Evolutionary conservation across 768 basidiomycete species (phyloP).

Genomic region (Suillus alpinus): DNA sequence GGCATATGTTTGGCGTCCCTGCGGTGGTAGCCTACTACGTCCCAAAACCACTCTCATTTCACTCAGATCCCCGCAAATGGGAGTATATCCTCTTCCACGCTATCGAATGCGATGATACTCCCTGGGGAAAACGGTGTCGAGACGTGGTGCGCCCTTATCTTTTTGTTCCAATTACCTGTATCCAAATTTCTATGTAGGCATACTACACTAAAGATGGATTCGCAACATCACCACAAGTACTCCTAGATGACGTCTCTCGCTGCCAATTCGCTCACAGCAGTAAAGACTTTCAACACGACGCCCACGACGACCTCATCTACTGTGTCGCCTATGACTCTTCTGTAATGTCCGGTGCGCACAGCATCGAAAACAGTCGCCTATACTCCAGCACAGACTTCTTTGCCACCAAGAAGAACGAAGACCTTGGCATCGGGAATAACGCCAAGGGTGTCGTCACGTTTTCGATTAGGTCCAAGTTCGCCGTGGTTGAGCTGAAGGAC

Average conservation of each 20-base stretch:
- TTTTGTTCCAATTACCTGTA: conserved; percentile 1
- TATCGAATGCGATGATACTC: conserved; percentile 51
- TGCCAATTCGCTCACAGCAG: conserved; percentile 92
- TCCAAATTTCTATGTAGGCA: conserved; percentile 48
- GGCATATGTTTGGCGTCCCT: conserved; percentile 78
- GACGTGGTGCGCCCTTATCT: conserved; percentile 54
- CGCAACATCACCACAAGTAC: conserved; percentile 48
- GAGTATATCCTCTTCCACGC: conserved; percentile 82
- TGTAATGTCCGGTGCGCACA: conserved; percentile 38
- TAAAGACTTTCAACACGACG: conserved; percentile 75
- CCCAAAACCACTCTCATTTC: conserved; percentile 76
- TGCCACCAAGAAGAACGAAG: conserved; percentile 59
- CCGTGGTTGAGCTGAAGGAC: conserved; percentile 82
- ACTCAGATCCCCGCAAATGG: conserved; percentile 69
- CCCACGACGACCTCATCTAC: conserved; percentile 73
- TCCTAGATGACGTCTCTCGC: conserved; percentile 67
- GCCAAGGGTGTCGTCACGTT: conserved; percentile 89
- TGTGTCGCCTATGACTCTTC: conserved; percentile 83
- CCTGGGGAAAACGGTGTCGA: conserved; percentile 59
- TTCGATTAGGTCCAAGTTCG: conserved; percentile 89
- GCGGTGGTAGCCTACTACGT: conserved; percentile 43
- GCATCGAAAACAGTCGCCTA: conserved; percentile 60
- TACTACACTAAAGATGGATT: conserved; percentile 89
- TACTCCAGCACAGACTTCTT: conserved; percentile 89
- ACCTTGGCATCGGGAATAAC: conserved; percentile 83